Percentiles rank a stretch among this genome's conserved stretches.
These are phyloP conservation scores for Penicillium digitatum DNA, from an alignment of 2,329 filamentous ascomycete genomes.

Conservation along the genomic window DNA sequence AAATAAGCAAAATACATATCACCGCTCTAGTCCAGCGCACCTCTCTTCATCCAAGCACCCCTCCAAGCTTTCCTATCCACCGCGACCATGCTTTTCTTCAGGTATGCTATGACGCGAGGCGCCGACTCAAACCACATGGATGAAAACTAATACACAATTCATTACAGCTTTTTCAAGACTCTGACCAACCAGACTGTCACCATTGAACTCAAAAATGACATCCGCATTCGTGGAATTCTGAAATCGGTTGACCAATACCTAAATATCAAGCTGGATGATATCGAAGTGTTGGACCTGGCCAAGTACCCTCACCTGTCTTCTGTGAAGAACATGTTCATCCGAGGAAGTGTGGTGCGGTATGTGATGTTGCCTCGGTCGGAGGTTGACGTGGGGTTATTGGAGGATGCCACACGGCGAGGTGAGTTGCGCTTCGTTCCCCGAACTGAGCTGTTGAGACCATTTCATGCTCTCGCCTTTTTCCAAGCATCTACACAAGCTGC, in stretches of 20 bases:
- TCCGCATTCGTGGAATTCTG: conserved; percentile 88
- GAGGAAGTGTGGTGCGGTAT: conserved; percentile 87
- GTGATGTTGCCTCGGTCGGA: conserved; percentile 78
- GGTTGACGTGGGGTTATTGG: conserved; percentile 79
- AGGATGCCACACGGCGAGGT: conserved; percentile 89
- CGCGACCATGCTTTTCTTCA: conserved; percentile 52
- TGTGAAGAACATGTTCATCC: conserved; percentile 94
- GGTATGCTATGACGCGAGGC: conserved; percentile 31
- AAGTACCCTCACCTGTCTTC: conserved; percentile 90
- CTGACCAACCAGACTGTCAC: conserved; percentile 96
- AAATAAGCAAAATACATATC: background rate
- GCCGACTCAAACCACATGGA: background rate
- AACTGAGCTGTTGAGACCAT: background rate
- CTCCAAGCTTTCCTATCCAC: conserved; percentile 8
- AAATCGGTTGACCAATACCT: conserved; percentile 99
- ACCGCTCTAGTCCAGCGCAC: background rate
- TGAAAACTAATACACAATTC: background rate
- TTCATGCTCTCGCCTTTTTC: background rate
- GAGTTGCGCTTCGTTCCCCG: conserved; percentile 22
- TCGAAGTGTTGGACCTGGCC: conserved; percentile 84
- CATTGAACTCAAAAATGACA: conserved; percentile 98
- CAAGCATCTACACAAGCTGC: background rate
- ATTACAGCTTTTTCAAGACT: conserved; percentile 91
- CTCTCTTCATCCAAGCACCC: background rate
- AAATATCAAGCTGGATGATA: conserved; percentile 98